phyloP scores from a whole-genome alignment of 2,329 filamentous ascomycete genomes.

The Dothistroma septosporum region DNA sequence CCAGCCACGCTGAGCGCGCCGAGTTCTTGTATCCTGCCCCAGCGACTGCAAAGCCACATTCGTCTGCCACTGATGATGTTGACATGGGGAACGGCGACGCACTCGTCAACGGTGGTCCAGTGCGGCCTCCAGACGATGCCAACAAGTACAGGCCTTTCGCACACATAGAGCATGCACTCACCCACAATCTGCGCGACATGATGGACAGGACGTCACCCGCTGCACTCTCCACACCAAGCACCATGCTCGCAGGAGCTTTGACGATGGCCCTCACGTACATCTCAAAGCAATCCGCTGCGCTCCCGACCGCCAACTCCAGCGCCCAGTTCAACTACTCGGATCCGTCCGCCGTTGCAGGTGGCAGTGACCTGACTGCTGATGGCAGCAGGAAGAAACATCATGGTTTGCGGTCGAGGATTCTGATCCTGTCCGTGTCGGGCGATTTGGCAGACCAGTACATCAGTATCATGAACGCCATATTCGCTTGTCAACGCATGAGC shows the following conservation, averaged over 20 bases:
- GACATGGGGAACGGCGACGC: slow-evolving; percentile 27
- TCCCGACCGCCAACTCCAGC: slow-evolving; percentile 45
- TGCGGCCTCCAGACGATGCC: slow-evolving; percentile 46
- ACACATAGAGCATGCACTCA: slow-evolving; percentile 75
- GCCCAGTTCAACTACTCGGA: slow-evolving; percentile 58
- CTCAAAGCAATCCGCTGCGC: slow-evolving; percentile 64
- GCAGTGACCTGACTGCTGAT: slow-evolving; percentile 51
- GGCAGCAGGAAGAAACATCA: slow-evolving; percentile 35
- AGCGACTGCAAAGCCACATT: slow-evolving; percentile 13
- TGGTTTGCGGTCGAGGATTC: slow-evolving; percentile 72
- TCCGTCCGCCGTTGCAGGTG: slow-evolving; percentile 43
- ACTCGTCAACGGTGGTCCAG: slow-evolving; percentile 19
- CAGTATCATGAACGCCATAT: slow-evolving; percentile 96
- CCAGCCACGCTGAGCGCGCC: slow-evolving; percentile 80
- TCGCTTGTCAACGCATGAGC: slow-evolving; percentile 81
- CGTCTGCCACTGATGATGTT: slow-evolving; percentile 30
- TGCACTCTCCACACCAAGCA: slow-evolving; percentile 67
- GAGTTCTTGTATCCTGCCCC: slow-evolving; percentile 80
- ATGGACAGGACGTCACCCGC: slow-evolving; percentile 62
- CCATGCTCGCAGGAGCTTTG: slow-evolving; percentile 84
- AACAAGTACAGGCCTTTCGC: slow-evolving; percentile 96
- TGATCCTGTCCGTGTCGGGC: slow-evolving; percentile 85
- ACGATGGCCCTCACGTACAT: slow-evolving; percentile 87
- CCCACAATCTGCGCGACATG: slow-evolving; percentile 68
- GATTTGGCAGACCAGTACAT: slow-evolving; percentile 90